Percentiles rank a stretch among this genome's conserved stretches.
phyloP scores from a whole-genome alignment of 1,139 yeast species.

The Pneumocystis canis region DNA sequence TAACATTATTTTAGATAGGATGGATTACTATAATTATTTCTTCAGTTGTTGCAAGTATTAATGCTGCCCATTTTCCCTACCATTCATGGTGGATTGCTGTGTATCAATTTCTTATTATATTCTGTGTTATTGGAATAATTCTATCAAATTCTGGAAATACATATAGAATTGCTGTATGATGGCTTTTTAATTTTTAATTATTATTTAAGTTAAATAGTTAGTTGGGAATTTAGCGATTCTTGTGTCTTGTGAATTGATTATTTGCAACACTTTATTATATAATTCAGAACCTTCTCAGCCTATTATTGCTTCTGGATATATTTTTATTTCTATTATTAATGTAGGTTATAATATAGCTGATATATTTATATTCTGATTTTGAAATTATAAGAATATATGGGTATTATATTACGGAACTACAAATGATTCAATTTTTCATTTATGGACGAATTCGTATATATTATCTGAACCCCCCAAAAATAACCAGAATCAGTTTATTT shows the following conservation, averaged over 20 bases:
- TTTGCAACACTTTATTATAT: conserved; percentile 11
- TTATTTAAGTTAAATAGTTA: background rate
- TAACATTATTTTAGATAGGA: conserved; percentile 20
- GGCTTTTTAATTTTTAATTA: conserved; percentile 19
- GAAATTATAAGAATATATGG: background rate
- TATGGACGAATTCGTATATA: background rate
- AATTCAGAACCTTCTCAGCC: background rate
- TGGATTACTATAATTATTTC: conserved; percentile 87
- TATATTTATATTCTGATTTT: background rate
- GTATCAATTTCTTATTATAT: conserved; percentile 51
- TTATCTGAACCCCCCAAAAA: background rate
- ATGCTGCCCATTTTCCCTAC: conserved; percentile 40
- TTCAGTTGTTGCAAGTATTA: conserved; percentile 43
- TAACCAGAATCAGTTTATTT: background rate
- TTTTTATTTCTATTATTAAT: background rate
- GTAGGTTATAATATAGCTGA: background rate
- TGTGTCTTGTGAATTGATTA: conserved; percentile 11
- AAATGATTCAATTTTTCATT: background rate
- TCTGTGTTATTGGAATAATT: conserved; percentile 44
- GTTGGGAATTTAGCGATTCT: conserved; percentile 9
- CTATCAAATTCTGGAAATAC: conserved; percentile 54
- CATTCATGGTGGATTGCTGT: conserved; percentile 96
- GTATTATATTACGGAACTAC: background rate
- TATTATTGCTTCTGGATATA: background rate
- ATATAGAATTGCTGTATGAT: conserved; percentile 44